Evolutionary conservation across 2,329 filamentous ascomycete genomes (phyloP), one percentile per base, ranked within the genome.

Genomic region (Cercospora zeae-maydis): DNA sequence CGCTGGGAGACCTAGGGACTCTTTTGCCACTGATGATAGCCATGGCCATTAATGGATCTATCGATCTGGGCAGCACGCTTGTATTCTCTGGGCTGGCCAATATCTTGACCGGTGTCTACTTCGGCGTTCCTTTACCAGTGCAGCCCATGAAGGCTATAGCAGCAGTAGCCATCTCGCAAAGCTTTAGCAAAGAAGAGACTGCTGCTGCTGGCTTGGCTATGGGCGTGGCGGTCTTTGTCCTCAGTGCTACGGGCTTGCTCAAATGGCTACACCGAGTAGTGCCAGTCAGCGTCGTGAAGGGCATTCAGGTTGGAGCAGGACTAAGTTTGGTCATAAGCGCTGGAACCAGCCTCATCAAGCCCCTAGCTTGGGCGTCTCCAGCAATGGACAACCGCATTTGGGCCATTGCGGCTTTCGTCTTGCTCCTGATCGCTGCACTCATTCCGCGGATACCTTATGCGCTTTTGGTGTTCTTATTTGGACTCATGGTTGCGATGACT

Each of bases 81-180:
- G 85, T 98, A 5, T 95, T 96, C 74, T 93, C 92, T 0, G 95
- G 95, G 1, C 72, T 93, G 9, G 93, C 89, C 76, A 98, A 98
- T 72, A 85, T 97, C 60, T 72, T 90, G 11, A 96, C 93, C 0
- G 95, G 93, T 16, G 73, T 88, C 1, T 77, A 88, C 33, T 98
- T 97, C 72, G 93, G 93, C 6, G 89, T 98, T 42, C 93, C 93
- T 1, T 78, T 97, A 3, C 93, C 93, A 0, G 92, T 97, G 0
- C 93, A 97, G 78, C 93, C 93, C 0, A 89, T 89, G 87, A 89
- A 89, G 82, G 93, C 93, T 37, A 96, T 98, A 64, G 93, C 93
- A 5, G 91, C 93, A 0, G 90, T 96, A 0, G 91, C 92, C n/a
- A 91, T 97, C 62, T 82, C 88, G 6, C 82, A 86, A 10, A 80